Conservation (phyloP, 352 stramenopile species). For the Globisporangium uncinulatum region DNA sequence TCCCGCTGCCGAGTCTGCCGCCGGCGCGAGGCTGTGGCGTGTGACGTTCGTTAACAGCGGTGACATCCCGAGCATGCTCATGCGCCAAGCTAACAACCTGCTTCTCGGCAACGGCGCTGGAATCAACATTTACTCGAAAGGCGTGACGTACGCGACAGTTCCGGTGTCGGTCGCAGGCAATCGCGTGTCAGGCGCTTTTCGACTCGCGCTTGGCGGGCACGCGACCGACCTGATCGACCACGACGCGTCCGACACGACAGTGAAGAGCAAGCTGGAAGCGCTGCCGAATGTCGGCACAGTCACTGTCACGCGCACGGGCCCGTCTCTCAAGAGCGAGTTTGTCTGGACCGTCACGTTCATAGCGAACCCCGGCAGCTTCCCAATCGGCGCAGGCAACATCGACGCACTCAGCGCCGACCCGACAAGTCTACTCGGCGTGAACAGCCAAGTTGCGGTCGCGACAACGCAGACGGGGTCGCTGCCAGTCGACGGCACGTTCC, state of each 20-base stretch:
- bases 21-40: conserved; percentile 70
- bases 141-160: conserved; percentile 25
- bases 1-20: conserved; percentile 21
- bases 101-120: conserved; percentile 86
- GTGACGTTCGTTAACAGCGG: conserved; percentile 91
- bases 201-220: conserved; percentile 84
- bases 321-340: conserved; percentile 88
- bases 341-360: conserved; percentile 93
- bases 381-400: conserved; percentile 66
- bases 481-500: conserved; percentile 57
- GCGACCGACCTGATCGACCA: conserved; percentile 85
- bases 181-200: conserved; percentile 86
- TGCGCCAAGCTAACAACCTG: conserved; percentile 68
- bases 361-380: conserved; percentile 91
- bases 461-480: conserved; percentile 41
- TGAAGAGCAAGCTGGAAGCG: conserved; percentile 89
- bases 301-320: conserved; percentile 70
- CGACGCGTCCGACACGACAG: conserved; percentile 89
- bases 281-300: conserved; percentile 93
- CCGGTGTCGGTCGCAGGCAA: conserved; percentile 78
- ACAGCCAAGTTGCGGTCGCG: conserved; percentile 29
- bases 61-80: conserved; percentile 82
- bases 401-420: conserved; percentile 34
- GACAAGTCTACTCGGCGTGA: conserved; percentile 37
- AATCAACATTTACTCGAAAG: conserved; percentile 77